Percentiles rank a stretch among this genome's conserved stretches.
Evolutionary conservation across 257 asterid species (phyloP).

Genomic region (Solanum dulcamara): DNA sequence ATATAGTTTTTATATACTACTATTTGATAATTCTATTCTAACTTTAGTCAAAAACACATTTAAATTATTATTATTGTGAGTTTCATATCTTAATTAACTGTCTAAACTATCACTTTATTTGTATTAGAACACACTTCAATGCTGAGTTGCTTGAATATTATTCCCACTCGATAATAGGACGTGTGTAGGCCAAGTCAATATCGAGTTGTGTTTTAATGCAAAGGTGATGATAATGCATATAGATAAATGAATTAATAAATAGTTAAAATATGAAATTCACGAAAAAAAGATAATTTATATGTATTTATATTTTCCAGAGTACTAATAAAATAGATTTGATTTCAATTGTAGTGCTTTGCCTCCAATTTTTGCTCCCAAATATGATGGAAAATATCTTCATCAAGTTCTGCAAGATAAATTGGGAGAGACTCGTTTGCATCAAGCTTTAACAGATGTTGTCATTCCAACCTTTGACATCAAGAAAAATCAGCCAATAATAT

Average conservation of each 20-base stretch:
- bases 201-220: background rate
- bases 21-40: background rate
- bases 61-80: too few relatives aligned
- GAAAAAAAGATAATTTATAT: too few relatives aligned
- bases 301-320: too few relatives aligned
- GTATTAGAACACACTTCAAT: too few relatives aligned
- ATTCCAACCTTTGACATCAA: slow-evolving; percentile 33
- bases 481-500: slow-evolving; percentile 33
- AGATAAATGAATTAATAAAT: too few relatives aligned
- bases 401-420: slow-evolving; percentile 17
- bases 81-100: too few relatives aligned
- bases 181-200: background rate
- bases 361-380: slow-evolving; percentile 25
- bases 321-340: too few relatives aligned
- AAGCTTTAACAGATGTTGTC: slow-evolving; percentile 44
- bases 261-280: too few relatives aligned
- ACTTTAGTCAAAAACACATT: too few relatives aligned
- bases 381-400: slow-evolving; percentile 33
- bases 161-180: background rate
- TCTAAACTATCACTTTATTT: too few relatives aligned
- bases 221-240: too few relatives aligned
- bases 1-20: fast-evolving
- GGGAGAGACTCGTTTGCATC: slow-evolving; percentile 29
- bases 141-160: background rate
- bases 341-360: background rate